These are phyloP conservation scores for Hibiscus syriacus DNA, from an alignment of 345 rosid species.

Conservation along the genomic window DNA sequence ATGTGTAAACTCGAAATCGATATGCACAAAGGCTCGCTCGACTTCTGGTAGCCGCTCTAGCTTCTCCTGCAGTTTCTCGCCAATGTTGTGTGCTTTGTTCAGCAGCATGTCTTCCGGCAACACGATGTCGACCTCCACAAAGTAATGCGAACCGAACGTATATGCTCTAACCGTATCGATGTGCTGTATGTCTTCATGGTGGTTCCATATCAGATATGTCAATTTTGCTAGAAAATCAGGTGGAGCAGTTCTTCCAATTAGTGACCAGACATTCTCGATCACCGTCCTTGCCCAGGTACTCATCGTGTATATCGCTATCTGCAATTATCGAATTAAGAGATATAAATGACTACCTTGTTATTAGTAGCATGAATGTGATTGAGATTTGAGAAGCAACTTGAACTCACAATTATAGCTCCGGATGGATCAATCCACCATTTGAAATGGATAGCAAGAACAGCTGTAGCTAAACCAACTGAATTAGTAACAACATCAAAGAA, in stretches of 20 bases:
- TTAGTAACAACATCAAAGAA: slow-evolving; percentile 49
- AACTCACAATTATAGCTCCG: slow-evolving; percentile 41
- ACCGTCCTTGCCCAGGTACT: slow-evolving; percentile 37
- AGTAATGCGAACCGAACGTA: slow-evolving; percentile 30
- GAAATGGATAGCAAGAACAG: slow-evolving; percentile 33
- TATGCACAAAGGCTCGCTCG: slow-evolving; percentile 46
- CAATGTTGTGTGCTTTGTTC: slow-evolving; percentile 34
- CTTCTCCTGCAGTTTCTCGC: slow-evolving; percentile 41
- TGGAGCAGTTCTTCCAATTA: slow-evolving; percentile 42
- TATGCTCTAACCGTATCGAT: slow-evolving; percentile 44
- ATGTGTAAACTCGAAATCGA: slow-evolving; percentile 24
- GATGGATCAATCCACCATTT: slow-evolving; percentile 51
- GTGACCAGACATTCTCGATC: slow-evolving; percentile 40
- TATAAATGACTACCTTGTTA: too few relatives aligned
- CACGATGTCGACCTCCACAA: slow-evolving; percentile 43
- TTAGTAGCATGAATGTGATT: not conserved
- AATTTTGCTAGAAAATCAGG: slow-evolving; percentile 37
- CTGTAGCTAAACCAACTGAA: slow-evolving; percentile 40
- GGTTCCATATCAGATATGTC: slow-evolving; percentile 45
- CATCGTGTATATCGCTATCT: slow-evolving; percentile 46
- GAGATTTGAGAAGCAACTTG: not conserved
- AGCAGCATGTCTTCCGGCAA: slow-evolving; percentile 34
- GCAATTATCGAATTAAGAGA: slow-evolving; percentile 7
- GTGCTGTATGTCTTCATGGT: slow-evolving; percentile 31
- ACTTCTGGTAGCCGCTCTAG: slow-evolving; percentile 34